Percentiles rank a stretch among this genome's conserved stretches.
Evolutionary conservation across 768 basidiomycete species (phyloP).

Genomic region (Lentinula lateritia): DNA sequence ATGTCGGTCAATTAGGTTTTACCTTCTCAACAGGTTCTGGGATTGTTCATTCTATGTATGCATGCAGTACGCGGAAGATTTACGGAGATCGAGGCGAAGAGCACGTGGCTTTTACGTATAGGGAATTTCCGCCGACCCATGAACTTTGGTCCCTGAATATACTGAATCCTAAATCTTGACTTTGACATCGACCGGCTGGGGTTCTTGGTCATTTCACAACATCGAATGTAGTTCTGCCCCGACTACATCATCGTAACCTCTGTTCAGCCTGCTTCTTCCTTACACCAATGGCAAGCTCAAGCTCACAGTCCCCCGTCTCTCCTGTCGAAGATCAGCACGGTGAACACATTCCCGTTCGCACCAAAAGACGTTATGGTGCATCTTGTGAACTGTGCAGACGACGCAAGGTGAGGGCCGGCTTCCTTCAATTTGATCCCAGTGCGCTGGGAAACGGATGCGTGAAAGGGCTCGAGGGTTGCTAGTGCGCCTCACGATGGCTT

Average conservation of each 20-base stretch:
- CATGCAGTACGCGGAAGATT: background rate
- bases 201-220: background rate
- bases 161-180: background rate
- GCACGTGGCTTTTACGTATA: background rate
- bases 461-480: background rate
- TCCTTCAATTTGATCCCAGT: background rate
- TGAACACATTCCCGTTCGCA: conserved; percentile 6
- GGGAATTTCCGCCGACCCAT: background rate
- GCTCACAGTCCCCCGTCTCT: conserved; percentile 3
- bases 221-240: background rate
- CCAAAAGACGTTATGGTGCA: conserved; percentile 9
- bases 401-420: background rate
- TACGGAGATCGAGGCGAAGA: background rate
- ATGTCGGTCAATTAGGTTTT: background rate
- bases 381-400: conserved; percentile 8
- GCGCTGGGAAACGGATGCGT: background rate
- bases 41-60: background rate
- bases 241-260: background rate
- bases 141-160: too few species aligned
- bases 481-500: background rate
- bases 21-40: background rate
- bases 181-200: background rate
- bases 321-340: background rate
- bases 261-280: background rate
- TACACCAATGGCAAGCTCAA: conserved; percentile 4